Conservation (phyloP, 2,329 filamentous ascomycete genomes). For the Hymenoscyphus fructigenus region DNA sequence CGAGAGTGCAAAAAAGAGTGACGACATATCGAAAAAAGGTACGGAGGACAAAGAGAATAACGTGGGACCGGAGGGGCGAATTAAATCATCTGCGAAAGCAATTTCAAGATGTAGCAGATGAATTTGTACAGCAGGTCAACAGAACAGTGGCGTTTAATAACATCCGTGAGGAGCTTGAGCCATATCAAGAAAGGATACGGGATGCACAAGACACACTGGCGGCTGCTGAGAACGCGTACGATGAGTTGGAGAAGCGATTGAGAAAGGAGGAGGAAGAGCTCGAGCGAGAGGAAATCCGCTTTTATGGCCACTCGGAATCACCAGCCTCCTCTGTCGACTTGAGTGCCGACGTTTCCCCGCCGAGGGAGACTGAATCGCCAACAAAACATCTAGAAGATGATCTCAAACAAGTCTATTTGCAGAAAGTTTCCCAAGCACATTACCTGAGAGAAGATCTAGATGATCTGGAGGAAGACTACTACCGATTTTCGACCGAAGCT, state of each 20-base stretch:
- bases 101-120: conserved; percentile 18
- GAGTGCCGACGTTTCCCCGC: conserved; percentile 19
- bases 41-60: conserved; percentile 18
- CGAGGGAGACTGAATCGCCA: conserved; percentile 9
- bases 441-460: conserved; percentile 17
- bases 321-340: conserved; percentile 12
- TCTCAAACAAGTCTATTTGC: conserved; percentile 15
- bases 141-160: conserved; percentile 20
- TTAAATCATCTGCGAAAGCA: conserved; percentile 18
- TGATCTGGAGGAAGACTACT: conserved; percentile 15
- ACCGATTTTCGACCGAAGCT: conserved; percentile 16
- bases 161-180: conserved; percentile 14
- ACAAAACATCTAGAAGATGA: conserved; percentile 12
- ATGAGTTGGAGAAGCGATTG: conserved; percentile 20
- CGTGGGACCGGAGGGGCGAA: conserved; percentile 15
- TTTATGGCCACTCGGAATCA: conserved; percentile 22
- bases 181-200: conserved; percentile 22
- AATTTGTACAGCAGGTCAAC: conserved; percentile 21
- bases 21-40: conserved; percentile 23
- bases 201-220: conserved; percentile 24
- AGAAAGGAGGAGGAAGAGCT: conserved; percentile 23
- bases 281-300: conserved; percentile 27
- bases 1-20: conserved; percentile 24
- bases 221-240: conserved; percentile 22
- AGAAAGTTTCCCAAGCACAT: conserved; percentile 11